These are phyloP conservation scores for Microcyclospora pomicola DNA, from an alignment of 2,329 filamentous ascomycete species.

Conservation along the genomic window DNA sequence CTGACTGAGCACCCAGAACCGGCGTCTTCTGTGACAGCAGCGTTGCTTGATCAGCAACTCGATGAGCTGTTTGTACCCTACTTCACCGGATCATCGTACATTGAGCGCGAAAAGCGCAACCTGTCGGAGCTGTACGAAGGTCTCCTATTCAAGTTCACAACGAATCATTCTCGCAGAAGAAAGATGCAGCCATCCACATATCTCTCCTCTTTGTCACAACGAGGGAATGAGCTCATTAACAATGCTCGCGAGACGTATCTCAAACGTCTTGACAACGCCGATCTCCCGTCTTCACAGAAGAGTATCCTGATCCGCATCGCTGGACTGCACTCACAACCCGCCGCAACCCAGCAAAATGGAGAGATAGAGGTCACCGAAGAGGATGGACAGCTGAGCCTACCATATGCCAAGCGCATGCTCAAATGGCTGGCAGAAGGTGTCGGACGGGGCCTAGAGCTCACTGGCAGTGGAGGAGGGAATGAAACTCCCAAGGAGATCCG, in stretches of 20 bases:
- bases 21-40: constrained; percentile 71
- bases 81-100: constrained; percentile 51
- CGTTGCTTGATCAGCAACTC: constrained; percentile 51
- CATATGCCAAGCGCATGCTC: constrained; percentile 94
- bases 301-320: constrained; percentile 81
- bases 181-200: constrained; percentile 60
- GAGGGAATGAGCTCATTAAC: constrained; percentile 75
- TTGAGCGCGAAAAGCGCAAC: constrained; percentile 51
- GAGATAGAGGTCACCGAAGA: constrained; percentile 86
- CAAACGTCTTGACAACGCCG: constrained; percentile 74
- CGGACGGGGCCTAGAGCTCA: constrained; percentile 79
- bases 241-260: constrained; percentile 86
- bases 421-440: constrained; percentile 96
- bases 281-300: constrained; percentile 77
- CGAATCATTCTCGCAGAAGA: constrained; percentile 81
- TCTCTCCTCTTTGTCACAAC: constrained; percentile 80
- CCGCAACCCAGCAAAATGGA: constrained; percentile 36
- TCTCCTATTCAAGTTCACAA: constrained; percentile 86
- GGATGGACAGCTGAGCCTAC: constrained; percentile 68
- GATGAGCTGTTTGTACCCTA: constrained; percentile 55
- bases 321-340: constrained; percentile 57
- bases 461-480: constrained; percentile 44
- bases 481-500: constrained; percentile 93
- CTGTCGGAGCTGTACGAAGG: constrained; percentile 79
- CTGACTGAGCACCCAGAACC: constrained; percentile 90